Evolutionary conservation across 768 basidiomycete genomes (phyloP), one percentile per base, ranked within the genome.

Genomic region (Rhodotorula babjevae): DNA sequence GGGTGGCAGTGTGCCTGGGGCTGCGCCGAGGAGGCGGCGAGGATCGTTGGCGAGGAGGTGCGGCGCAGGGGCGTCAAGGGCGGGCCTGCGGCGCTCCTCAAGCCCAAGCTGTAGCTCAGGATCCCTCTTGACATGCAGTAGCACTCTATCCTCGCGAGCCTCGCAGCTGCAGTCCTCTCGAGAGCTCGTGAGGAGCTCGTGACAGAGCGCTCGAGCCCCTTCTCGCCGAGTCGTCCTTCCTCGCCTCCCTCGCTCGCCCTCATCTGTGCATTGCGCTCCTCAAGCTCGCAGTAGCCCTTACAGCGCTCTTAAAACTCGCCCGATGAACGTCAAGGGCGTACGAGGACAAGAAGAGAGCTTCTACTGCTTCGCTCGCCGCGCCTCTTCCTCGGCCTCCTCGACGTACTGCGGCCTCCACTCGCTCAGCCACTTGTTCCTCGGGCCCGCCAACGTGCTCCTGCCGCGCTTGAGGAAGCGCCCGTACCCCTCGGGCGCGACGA

Each of bases 1-100:
- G 81, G 81, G 18, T 82, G 81, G 81, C 81, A 82, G 71, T 77
- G 76, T 52, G 77, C 76, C n/a, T 82, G 81, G 81, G 81, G 79
- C 2, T 74, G 58, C 33, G 72, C 74, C 6, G 67, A 72, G 62
- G 71, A 72, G 56, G 63, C 71, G 36, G 67, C 62, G 23, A 63
- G 40, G 62, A 63, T 72, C 14, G 62, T 72, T 6, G 49, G 62
- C 0, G 71, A 68, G 56, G 57, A 59, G 44, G 25, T 63, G 16
- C 55, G 36, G 36, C 36, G 70, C 36, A 61, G 31, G 46, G 5
- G 15, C 18, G 12, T 12, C 21, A 36, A 49, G 49, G 49, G 42
- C 2, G 29, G 10, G n/a, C 7, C n/a, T 16, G 19, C 25, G 23
- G 8, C 11, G 2, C 12, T 33, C 11, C n/a, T 44, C 42, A 44